Base-by-base conservation (phyloP, 208 protist species). In the Phytomonas francai region DNA sequence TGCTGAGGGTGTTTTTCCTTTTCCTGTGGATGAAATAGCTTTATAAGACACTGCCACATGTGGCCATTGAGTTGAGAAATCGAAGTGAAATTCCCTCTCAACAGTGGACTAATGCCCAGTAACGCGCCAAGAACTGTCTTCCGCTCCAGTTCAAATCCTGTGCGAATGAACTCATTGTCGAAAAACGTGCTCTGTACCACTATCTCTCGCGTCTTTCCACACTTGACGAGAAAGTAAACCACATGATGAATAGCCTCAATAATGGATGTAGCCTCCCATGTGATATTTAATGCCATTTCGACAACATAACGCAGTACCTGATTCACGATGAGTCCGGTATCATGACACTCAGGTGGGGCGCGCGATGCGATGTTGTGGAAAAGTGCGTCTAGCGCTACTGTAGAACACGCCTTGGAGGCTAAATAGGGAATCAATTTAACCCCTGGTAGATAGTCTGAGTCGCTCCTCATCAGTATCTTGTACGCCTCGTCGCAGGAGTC, bases 361-460 rank as follows among this genome's bases (percentile, higher is more conserved):
- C 74, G 79, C 30, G 58, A 63, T 19, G 72, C 68, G 54, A 95
- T 81, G 73, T 88, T 84, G 30, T 64, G 63, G 66, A 95, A 83
- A 19, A 95, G 77, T 12, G 87, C 74, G 64, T 91, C 83, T 1
- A 91, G 33, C 5, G 85, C 83, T 0, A 59, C 70, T 8, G 79
- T 29, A 27, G 72, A 76, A 76, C 82, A 91, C 60, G 68, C 75
- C 57, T 83, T 73, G 6, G 83, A 91, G 51, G 85, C 84, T 49
- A 95, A 78, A 66, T 95, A 95, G 28, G 89, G 89, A 63, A 95
- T 72, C 45, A 95, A 70, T 27, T 78, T 57, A 25, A 83, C 54
- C 19, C 87, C 86, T 63, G 82, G 73, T 0, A 83, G 79, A 11
- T 58, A 63, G 29, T 29, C 22, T 31, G 49, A 27, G 25, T 12